A percentile compares a stretch with the other conserved stretches of the same genome.
phyloP scores from a whole-genome alignment of 2,329 filamentous ascomycete species.

The Paecilomyces variotii region DNA sequence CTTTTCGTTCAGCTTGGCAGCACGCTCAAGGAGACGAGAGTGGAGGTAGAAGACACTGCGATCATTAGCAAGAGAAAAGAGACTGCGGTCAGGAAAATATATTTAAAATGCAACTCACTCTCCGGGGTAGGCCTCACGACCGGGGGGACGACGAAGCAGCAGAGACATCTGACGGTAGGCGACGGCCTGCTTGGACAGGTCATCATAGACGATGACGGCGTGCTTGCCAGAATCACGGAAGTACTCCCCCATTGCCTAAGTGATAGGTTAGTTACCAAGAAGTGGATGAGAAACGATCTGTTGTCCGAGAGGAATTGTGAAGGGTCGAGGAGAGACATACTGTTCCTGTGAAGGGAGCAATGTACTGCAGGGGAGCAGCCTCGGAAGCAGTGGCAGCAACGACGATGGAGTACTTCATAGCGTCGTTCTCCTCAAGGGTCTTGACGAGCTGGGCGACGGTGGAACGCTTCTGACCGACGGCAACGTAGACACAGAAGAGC shows the following conservation, averaged over 20 bases:
- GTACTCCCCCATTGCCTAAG: slow-evolving; percentile 61
- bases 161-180: slow-evolving; percentile 99
- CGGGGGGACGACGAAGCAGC: slow-evolving; percentile 91
- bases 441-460: slow-evolving; percentile 99
- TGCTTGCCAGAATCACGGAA: slow-evolving; percentile 85
- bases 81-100: slow-evolving; percentile 2
- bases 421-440: slow-evolving; percentile 99
- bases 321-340: too few relatives aligned
- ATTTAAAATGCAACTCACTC: slow-evolving; percentile 51
- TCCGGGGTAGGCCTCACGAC: slow-evolving; percentile 98
- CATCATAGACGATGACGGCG: slow-evolving; percentile 84
- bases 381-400: slow-evolving; percentile 96
- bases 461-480: slow-evolving; percentile 98
- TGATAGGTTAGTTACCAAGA: too few relatives aligned
- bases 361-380: slow-evolving; percentile 88
- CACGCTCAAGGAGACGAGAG: slow-evolving; percentile 98
- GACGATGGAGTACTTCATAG: slow-evolving; percentile 95
- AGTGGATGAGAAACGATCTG: too few relatives aligned
- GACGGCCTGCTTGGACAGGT: slow-evolving; percentile 96
- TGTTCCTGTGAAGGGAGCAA: slow-evolving; percentile 94
- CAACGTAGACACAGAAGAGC: slow-evolving; percentile 99
- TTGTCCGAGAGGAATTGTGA: too few relatives aligned
- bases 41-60: slow-evolving; percentile 87
- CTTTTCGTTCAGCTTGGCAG: slow-evolving; percentile 97
- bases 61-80: slow-evolving; percentile 11